Base-by-base conservation (phyloP, 1,284 basidiomycete species). In the Fistulina hepatica region DNA sequence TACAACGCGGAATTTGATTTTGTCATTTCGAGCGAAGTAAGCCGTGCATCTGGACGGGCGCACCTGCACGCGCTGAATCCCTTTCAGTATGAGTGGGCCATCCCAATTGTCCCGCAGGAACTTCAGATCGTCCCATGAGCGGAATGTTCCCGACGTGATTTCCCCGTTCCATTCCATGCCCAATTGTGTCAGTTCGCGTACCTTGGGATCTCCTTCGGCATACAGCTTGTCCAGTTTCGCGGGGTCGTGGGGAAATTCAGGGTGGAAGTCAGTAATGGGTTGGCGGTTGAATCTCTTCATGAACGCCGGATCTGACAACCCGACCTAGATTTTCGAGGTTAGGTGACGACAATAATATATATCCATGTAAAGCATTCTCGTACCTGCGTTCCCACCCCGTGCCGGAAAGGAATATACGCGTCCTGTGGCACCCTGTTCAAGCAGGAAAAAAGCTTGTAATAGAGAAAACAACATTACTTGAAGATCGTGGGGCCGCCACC, bases 401-500 rank as follows among this genome's bases (percentile, higher is more conserved):
- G 72, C 5, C 55, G 51, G 52, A 81, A 75, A 5, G 81, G 80
- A 19, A 75, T 62, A 53, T 76, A 84, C 1, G 71, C 59, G 15
- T 50, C 58, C 34, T 69, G n/a, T n/a, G n/a, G n/a, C n/a, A n/a
- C n/a, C n/a, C n/a, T n/a, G n/a, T n/a, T n/a, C n/a, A n/a, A n/a
- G n/a, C n/a, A n/a, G n/a, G n/a, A n/a, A n/a, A n/a, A n/a, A n/a
- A n/a, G n/a, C n/a, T n/a, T n/a, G n/a, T n/a, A n/a, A n/a, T n/a
- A n/a, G n/a, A n/a, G n/a, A n/a, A n/a, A n/a, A n/a, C n/a, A n/a
- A n/a, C n/a, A n/a, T n/a, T n/a, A n/a, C n/a, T n/a, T n/a, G 63
- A 37, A 80, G 60, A 48, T 82, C 80, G 51, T 76, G 71, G 5
- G 77, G 74, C 5, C 79, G 71, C 76, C 77, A 83, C 2, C 78